phyloP scores from a whole-genome alignment of 1,284 basidiomycete genomes.

The Ceratobasidium sp. region DNA sequence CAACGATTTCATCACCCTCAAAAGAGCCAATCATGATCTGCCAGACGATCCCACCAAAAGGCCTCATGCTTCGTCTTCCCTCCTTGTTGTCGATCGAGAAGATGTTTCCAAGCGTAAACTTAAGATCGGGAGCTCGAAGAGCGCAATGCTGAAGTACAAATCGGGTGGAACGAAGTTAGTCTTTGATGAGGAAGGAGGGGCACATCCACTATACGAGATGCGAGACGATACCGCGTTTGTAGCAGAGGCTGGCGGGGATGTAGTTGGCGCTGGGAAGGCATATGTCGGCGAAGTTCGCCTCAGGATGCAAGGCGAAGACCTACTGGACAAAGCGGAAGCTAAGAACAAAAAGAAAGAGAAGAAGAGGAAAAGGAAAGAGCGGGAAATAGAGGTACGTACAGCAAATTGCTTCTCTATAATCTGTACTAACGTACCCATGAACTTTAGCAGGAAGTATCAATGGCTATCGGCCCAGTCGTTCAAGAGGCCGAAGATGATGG shows the following conservation, averaged over 20 bases:
- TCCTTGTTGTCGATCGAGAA: conserved; percentile 50
- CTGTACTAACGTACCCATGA: conserved; percentile 39
- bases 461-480: conserved; percentile 49
- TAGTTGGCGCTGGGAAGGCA: conserved; percentile 73
- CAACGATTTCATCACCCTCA: conserved; percentile 95
- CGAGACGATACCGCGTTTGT: conserved; percentile 80
- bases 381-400: conserved; percentile 69
- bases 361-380: conserved; percentile 87
- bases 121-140: conserved; percentile 83
- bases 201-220: conserved; percentile 86
- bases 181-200: conserved; percentile 88
- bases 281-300: conserved; percentile 82
- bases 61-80: not conserved
- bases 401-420: not conserved
- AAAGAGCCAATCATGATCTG: conserved; percentile 89
- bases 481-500: conserved; percentile 66
- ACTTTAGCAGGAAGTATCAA: not conserved
- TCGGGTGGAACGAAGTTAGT: conserved; percentile 76
- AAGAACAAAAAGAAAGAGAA: conserved; percentile 90
- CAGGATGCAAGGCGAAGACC: conserved; percentile 79
- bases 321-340: conserved; percentile 84
- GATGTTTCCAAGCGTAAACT: conserved; percentile 74
- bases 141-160: conserved; percentile 75
- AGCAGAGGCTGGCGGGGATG: conserved; percentile 68
- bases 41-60: conserved; percentile 47